A percentile compares a stretch with the other conserved stretches of the same genome.
phyloP scores from a whole-genome alignment of 2,329 filamentous ascomycete genomes.

The Penicillium sp. region DNA sequence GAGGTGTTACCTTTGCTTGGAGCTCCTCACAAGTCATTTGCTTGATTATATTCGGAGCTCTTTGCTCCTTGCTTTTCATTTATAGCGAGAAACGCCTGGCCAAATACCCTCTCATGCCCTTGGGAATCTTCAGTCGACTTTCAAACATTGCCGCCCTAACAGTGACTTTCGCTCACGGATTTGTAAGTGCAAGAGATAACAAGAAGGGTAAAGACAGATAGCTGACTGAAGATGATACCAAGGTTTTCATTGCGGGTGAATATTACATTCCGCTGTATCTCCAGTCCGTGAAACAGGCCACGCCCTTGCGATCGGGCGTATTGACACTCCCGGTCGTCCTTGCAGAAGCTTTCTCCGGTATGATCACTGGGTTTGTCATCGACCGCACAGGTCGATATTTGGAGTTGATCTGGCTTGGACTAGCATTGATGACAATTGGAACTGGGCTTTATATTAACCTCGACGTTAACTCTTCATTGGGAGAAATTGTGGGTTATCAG shows the following conservation, averaged over 20 bases:
- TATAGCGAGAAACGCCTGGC: constrained; percentile 68
- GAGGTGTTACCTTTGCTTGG: constrained; percentile 59
- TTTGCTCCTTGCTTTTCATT: constrained; percentile 59
- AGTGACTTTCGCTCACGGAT: constrained; percentile 54
- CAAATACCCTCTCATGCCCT: constrained; percentile 69
- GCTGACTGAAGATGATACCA: constrained; percentile 23
- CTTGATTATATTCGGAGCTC: constrained; percentile 55
- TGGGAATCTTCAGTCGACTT: constrained; percentile 61
- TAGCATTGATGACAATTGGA: constrained; percentile 49
- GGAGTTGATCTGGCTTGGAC: constrained; percentile 52
- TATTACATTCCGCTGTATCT: constrained; percentile 78
- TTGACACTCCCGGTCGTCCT: constrained; percentile 66
- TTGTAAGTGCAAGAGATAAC: constrained; percentile 38
- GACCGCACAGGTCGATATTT: constrained; percentile 56
- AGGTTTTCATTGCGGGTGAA: constrained; percentile 66
- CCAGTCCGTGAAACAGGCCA: constrained; percentile 67
- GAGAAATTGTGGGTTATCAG: constrained; percentile 53
- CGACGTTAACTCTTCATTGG: constrained; percentile 39
- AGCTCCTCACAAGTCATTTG: constrained; percentile 59
- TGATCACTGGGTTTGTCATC: constrained; percentile 54
- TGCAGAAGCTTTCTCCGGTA: constrained; percentile 49
- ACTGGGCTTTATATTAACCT: constrained; percentile 54
- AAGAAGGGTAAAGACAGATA: neutral
- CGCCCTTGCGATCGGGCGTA: constrained; percentile 61
- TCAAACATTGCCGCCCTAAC: constrained; percentile 64